phyloP scores from a whole-genome alignment of 495 filamentous ascomycete genomes.

The Tuber microsphaerosporum region DNA sequence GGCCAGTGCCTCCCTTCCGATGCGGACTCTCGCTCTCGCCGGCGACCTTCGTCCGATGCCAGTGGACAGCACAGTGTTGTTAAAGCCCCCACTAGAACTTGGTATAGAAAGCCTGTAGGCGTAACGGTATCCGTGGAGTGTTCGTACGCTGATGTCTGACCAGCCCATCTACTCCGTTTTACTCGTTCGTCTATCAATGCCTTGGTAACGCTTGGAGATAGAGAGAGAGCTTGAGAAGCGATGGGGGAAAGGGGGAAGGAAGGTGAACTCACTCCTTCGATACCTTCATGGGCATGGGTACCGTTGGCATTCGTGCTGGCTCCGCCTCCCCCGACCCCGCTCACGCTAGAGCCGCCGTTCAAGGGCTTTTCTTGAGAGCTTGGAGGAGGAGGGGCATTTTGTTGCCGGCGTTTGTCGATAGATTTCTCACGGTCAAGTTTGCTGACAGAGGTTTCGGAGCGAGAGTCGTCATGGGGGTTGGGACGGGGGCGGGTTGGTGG shows the following conservation, averaged over 20 bases:
- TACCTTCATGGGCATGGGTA: conserved; percentile 40
- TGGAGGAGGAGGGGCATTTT: conserved; percentile 7
- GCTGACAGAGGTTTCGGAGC: conserved; percentile 27
- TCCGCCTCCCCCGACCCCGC: background rate
- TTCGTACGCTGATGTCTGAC: conserved; percentile 34
- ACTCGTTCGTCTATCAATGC: conserved; percentile 1
- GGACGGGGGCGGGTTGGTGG: conserved; percentile 35
- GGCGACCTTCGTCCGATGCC: conserved; percentile 37
- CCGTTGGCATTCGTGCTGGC: conserved; percentile 37
- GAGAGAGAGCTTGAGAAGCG: conserved; percentile 4
- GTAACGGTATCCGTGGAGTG: conserved; percentile 38
- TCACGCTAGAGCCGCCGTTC: background rate
- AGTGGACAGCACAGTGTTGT: conserved; percentile 35
- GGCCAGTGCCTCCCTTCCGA: conserved; percentile 55
- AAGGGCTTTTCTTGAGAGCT: conserved; percentile 25
- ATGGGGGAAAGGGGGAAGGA: background rate
- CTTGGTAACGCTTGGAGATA: conserved; percentile 20
- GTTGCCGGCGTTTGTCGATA: conserved; percentile 32
- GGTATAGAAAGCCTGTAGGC: conserved; percentile 34
- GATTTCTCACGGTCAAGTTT: conserved; percentile 32
- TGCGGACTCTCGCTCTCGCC: conserved; percentile 52
- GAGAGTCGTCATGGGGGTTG: conserved; percentile 31
- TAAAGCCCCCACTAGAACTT: conserved; percentile 31
- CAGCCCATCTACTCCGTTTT: conserved; percentile 34
- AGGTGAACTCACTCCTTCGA: conserved; percentile 37